These are phyloP conservation scores for Ophiostoma himal-ulmi DNA, from an alignment of 2,329 filamentous ascomycete species.

Conservation along the genomic window DNA sequence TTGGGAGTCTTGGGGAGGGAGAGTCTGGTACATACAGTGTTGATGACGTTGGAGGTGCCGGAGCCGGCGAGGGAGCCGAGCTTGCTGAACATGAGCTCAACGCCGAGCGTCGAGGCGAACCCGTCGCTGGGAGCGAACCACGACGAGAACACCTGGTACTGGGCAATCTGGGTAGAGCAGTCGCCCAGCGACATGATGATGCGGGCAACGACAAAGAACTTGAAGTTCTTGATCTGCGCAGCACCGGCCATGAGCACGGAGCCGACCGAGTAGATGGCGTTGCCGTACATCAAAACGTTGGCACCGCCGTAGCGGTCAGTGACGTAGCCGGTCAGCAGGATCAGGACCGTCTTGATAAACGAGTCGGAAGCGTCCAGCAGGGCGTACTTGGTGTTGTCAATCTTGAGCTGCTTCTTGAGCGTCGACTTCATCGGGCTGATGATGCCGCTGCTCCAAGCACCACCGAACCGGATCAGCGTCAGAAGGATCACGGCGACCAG, in stretches of 20 bases:
- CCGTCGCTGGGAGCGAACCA: constrained; percentile 59
- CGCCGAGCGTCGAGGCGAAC: constrained; percentile 55
- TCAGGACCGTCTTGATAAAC: constrained; percentile 55
- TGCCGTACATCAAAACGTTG: constrained; percentile 52
- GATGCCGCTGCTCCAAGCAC: constrained; percentile 25
- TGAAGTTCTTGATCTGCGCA: constrained; percentile 49
- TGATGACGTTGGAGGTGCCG: constrained; percentile 26
- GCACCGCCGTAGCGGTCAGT: constrained; percentile 44
- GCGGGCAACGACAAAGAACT: constrained; percentile 54
- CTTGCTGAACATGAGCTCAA: constrained; percentile 56
- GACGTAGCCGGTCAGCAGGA: constrained; percentile 50
- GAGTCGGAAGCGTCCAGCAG: constrained; percentile 55
- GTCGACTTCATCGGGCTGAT: constrained; percentile 26
- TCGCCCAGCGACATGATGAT: constrained; percentile 55
- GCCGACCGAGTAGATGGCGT: constrained; percentile 52
- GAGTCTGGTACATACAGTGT: not conserved
- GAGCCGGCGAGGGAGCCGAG: constrained; percentile 57
- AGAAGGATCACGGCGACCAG: constrained; percentile 23
- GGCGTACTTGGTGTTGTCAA: constrained; percentile 55
- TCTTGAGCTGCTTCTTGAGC: constrained; percentile 41
- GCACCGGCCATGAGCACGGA: constrained; percentile 55
- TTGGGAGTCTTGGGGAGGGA: not conserved
- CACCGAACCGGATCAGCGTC: constrained; percentile 24
- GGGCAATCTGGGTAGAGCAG: constrained; percentile 57
- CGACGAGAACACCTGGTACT: constrained; percentile 60